Evolutionary conservation across 2,329 filamentous ascomycete genomes (phyloP), one percentile per base, ranked within the genome.

Genomic region (Epicoccum nigrum): DNA sequence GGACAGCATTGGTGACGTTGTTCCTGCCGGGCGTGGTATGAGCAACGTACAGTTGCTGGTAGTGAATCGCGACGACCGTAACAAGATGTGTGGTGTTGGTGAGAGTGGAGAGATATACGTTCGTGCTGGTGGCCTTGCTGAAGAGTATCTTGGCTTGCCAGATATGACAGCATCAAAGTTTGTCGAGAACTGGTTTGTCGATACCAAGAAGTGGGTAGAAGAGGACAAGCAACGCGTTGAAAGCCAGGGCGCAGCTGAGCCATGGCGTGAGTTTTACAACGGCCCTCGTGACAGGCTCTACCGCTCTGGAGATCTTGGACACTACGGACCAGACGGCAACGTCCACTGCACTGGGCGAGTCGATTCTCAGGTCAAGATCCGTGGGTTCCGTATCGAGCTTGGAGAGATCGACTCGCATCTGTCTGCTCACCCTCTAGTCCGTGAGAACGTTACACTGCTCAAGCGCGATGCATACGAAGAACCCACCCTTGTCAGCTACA

Each of bases 311-410:
- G 93, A 97, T 70, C 77, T 99, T 3, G 93, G 93, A 3, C 79
- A 86, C 50, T 92, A 89, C 67, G 83, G 85, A 43, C 79, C 81
- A 2, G 81, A 85, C 35, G 90, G 89, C 28, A 86, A 87, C 58
- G 87, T 91, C 9, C 88, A 89, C 65, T 89, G 86, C 67, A 87
- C 88, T 8, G 93, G 93, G 17, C 83, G 94, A 51, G 86, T 86
- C 19, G 93, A 97, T 67, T 83, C 88, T 60, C 93, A 97, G 70
- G 90, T 97, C 77, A 99, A 97, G 79, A 93, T 97, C 59, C 88
- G 94, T 54, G 93, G 93, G 1, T 97, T 97, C 81, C 83, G 93
- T 55, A 96, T 99, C 61, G 94, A 99, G 76, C 85, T 97, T 37
- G 88, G 88, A 57, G 94, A 97, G 61, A 97, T 97, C 60, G 92